Evolutionary conservation across 1,284 basidiomycete species (phyloP), one percentile per base, ranked within the genome.

Genomic region (Xerocomus nothofagi): DNA sequence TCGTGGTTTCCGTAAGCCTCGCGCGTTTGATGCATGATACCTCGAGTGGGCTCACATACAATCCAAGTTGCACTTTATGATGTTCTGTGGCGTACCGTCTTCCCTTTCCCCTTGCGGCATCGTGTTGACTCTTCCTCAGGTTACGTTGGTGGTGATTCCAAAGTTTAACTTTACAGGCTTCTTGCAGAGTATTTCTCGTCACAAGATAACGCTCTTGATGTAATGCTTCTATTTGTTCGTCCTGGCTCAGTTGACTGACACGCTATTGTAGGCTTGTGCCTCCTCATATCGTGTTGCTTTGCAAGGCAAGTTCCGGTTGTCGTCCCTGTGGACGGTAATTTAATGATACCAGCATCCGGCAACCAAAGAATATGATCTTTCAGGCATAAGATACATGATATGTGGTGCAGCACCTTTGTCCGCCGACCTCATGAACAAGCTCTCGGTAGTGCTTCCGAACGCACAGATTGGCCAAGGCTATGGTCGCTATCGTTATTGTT

Each of bases 401-500:
- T 74, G 74, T 40, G 86, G 88, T 21, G 91, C 88, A 0, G 89
- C 89, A 0, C 89, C 89, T 4, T 70, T 92, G 5, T 83, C 86
- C 4, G 70, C 76, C 14, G 88, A 88, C 60, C 73, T 88, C 26
- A 82, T 77, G 46, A 54, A 72, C 31, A 75, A 81, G 56, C 66
- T 88, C 29, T 67, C 77, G 36, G 68, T 74, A 30, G 61, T 84
- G 32, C 67, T 91, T 12, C 86, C 86, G 0, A 65, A 79, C 21
- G 77, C 78, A 2, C 70, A 75, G 39, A 78, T 88, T 44, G 83
- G 82, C 11, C 86, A 88, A 66, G 82, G 77, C 5, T 88, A 85
- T 62, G 86, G 85, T 68, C 60, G 61, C 67, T 26, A 9, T 23
- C 5, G 1, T 49, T 33, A 0, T 43, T 20, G 18, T 43, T 39